These are phyloP conservation scores for Solanum clarkiae DNA, from an alignment of 257 asterid genomes.

Conservation along the genomic window DNA sequence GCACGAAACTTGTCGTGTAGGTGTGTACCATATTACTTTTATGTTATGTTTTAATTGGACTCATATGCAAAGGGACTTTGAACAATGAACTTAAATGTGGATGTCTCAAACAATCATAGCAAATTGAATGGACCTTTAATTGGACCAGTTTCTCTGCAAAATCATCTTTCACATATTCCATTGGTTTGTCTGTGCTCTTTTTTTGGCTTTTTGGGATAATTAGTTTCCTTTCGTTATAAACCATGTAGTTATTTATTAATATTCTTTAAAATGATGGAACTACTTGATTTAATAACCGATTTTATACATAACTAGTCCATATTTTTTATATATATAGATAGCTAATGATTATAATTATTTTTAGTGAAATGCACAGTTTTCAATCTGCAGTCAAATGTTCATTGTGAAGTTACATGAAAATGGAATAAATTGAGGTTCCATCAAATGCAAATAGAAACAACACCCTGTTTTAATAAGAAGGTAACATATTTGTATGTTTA, in stretches of 20 bases:
- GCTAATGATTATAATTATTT: too few relatives aligned
- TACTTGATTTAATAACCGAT: too few relatives aligned
- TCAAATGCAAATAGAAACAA: too few relatives aligned
- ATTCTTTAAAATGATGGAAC: too few relatives aligned
- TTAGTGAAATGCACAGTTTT: conserved; percentile 34
- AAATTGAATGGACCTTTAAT: conserved; percentile 15
- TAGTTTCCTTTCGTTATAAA: too few relatives aligned
- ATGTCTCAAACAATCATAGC: conserved; percentile 2
- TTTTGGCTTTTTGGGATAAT: too few relatives aligned
- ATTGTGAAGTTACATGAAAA: neutral
- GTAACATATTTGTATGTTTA: too few relatives aligned
- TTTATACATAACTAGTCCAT: neutral
- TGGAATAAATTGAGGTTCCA: neutral
- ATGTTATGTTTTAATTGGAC: neutral
- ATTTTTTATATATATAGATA: too few relatives aligned
- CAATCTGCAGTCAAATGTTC: conserved; percentile 34
- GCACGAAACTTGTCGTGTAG: conserved; percentile 19
- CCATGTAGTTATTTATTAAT: neutral
- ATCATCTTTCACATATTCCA: neutral
- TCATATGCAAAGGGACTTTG: conserved; percentile 12
- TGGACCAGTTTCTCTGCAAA: conserved; percentile 3
- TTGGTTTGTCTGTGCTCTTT: neutral
- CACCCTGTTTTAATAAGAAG: too few relatives aligned
- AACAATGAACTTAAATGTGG: conserved; percentile 8
- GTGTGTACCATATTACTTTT: conserved; percentile 17